Evolutionary conservation across 495 filamentous ascomycete species (phyloP).

Genomic region (Talaromyces thailandensis): DNA sequence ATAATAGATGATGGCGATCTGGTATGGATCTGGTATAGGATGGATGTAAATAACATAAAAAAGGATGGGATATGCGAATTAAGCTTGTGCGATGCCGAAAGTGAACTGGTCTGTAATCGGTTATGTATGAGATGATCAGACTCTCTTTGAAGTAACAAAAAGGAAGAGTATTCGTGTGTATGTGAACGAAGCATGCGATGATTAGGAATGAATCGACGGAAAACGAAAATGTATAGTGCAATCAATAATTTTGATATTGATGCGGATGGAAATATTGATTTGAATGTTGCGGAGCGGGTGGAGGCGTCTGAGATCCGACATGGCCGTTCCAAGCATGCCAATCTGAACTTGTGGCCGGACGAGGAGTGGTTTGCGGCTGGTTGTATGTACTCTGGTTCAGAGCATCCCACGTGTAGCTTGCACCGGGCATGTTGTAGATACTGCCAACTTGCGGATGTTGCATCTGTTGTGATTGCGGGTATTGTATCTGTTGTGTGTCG

Average conservation of each 20-base stretch:
- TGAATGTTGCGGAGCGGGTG: neutral
- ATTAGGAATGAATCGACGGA: neutral
- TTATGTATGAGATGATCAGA: neutral
- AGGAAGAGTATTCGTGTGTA: neutral
- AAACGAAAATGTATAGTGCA: neutral
- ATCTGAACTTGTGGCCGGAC: neutral
- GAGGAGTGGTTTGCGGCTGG: neutral
- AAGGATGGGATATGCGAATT: neutral
- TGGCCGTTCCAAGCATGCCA: constrained; percentile 2
- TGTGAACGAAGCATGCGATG: neutral
- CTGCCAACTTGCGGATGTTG: constrained; percentile 13
- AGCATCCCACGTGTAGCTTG: constrained; percentile 36
- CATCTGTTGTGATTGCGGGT: constrained; percentile 17
- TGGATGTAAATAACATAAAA: neutral
- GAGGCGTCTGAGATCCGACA: neutral
- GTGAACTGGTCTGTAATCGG: neutral
- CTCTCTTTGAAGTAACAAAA: neutral
- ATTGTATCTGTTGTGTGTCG: constrained; percentile 23
- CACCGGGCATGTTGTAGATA: constrained; percentile 32
- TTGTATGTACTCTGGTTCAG: constrained; percentile 24
- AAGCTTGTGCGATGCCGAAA: neutral
- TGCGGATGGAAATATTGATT: constrained; percentile 3
- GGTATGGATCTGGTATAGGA: neutral
- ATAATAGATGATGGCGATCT: neutral
- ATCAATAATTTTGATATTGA: neutral